phyloP scores from a whole-genome alignment of 257 asterid species.

The Linderniella brevidens region DNA sequence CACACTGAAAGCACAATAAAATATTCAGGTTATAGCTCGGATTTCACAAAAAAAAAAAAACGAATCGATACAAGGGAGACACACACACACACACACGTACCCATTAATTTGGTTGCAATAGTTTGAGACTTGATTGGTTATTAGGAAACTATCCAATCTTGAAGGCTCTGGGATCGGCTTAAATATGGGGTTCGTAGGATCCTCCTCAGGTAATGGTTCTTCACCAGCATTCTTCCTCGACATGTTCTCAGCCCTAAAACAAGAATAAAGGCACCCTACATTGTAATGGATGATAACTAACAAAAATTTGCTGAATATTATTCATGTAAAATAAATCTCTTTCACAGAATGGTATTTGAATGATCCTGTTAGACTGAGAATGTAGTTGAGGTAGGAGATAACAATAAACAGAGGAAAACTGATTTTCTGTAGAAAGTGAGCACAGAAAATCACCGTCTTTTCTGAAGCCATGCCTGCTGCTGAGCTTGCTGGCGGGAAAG shows the following conservation, averaged over 20 bases:
- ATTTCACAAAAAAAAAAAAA: no score
- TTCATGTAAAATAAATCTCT: no score
- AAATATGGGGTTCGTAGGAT: slow-evolving; percentile 73
- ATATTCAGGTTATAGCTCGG: neutral
- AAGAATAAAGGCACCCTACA: neutral
- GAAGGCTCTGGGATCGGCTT: slow-evolving; percentile 94
- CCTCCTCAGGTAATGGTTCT: slow-evolving; percentile 94
- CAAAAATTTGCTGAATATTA: neutral
- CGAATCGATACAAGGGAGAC: slow-evolving; percentile 7
- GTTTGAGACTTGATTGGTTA: slow-evolving; percentile 77
- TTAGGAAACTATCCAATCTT: slow-evolving; percentile 78
- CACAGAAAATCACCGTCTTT: slow-evolving; percentile 47
- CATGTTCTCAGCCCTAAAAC: slow-evolving; percentile 58
- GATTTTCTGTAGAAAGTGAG: neutral
- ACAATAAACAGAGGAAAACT: neutral
- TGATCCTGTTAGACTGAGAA: no score
- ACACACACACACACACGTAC: no score
- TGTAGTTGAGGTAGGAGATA: neutral
- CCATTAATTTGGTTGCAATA: slow-evolving; percentile 97
- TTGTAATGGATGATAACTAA: neutral
- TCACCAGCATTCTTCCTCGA: slow-evolving; percentile 80
- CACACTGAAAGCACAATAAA: slow-evolving; percentile 32
- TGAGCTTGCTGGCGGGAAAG: slow-evolving; percentile 94
- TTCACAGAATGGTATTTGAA: no score
- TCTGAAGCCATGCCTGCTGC: slow-evolving; percentile 96